These are phyloP conservation scores for Nakazawaea ishiwadae DNA, from an alignment of 805 yeast genomes.

Conservation along the genomic window DNA sequence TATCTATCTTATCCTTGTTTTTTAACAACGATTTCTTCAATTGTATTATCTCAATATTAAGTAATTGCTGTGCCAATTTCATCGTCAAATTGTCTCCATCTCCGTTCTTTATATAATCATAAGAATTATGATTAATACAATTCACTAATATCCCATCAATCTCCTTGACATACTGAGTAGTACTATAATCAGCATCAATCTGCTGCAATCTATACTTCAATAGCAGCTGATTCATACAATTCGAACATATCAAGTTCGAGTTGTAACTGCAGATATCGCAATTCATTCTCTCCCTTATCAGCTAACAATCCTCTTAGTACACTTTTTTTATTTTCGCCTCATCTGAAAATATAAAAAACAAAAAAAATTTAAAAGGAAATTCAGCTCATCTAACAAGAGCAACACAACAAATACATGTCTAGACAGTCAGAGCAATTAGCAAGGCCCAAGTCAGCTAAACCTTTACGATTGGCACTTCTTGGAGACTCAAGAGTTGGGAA, in stretches of 20 bases:
- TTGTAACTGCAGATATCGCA: conserved; percentile 2
- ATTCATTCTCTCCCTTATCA: neutral
- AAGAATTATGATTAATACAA: conserved; percentile 9
- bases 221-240: conserved; percentile 9
- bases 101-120: conserved; percentile 2
- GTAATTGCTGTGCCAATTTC: conserved; percentile 25
- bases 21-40: conserved; percentile 15
- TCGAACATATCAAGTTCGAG: conserved; percentile 1
- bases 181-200: conserved; percentile 5
- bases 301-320: no score
- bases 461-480: conserved; percentile 53
- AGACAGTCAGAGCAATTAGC: neutral
- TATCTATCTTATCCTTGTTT: conserved; percentile 7
- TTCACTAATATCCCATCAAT: conserved; percentile 6
- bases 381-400: neutral
- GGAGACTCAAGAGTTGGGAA: conserved; percentile 62
- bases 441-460: conserved; percentile 22
- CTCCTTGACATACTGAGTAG: neutral
- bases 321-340: no score
- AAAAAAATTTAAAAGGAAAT: neutral
- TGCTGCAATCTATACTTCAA: conserved; percentile 7
- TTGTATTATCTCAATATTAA: conserved; percentile 23
- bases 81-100: neutral
- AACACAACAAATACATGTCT: neutral
- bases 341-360: neutral